These are phyloP conservation scores for Pinus taeda DNA, from an alignment of 75 land plant genomes.

Conservation along the genomic window DNA sequence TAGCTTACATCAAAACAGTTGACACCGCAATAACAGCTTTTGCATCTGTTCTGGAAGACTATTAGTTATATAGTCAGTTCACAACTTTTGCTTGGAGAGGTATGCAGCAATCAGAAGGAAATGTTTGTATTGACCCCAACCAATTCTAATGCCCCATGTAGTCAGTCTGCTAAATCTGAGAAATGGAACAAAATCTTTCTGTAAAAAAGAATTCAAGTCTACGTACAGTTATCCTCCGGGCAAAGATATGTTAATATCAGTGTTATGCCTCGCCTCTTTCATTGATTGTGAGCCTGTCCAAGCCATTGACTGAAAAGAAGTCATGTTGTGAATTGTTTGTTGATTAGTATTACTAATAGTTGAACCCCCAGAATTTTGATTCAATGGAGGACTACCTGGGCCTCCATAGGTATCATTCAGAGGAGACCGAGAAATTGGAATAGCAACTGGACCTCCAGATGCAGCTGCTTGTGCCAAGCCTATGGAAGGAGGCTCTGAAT, in stretches of 20 bases:
- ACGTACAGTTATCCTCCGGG: slow-evolving; percentile 7
- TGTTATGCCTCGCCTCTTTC: slow-evolving; percentile 15
- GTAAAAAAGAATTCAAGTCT: neutral
- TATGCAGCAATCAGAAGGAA: slow-evolving; percentile 8
- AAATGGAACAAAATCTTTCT: slow-evolving; percentile 13
- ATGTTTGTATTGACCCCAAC: slow-evolving; percentile 1
- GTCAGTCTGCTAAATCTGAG: neutral
- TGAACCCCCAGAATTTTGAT: slow-evolving; percentile 13
- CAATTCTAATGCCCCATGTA: neutral
- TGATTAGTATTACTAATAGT: slow-evolving; percentile 24
- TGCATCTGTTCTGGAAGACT: slow-evolving; percentile 1
- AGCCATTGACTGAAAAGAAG: slow-evolving; percentile 17
- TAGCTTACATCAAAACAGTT: neutral
- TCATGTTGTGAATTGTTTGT: slow-evolving; percentile 25
- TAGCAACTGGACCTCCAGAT: slow-evolving; percentile 11
- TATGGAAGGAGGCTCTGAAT: neutral
- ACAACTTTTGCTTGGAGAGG: slow-evolving; percentile 5
- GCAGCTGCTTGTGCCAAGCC: slow-evolving; percentile 4
- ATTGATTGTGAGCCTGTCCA: slow-evolving; percentile 32
- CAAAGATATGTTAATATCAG: slow-evolving; percentile 12
- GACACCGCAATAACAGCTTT: neutral
- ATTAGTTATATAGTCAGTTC: slow-evolving; percentile 13
- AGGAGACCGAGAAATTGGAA: slow-evolving; percentile 18
- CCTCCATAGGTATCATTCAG: slow-evolving; percentile 22
- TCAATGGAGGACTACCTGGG: slow-evolving; percentile 24